Conservation (phyloP, 2,329 filamentous ascomycete species). For the Curvularia lunata region DNA sequence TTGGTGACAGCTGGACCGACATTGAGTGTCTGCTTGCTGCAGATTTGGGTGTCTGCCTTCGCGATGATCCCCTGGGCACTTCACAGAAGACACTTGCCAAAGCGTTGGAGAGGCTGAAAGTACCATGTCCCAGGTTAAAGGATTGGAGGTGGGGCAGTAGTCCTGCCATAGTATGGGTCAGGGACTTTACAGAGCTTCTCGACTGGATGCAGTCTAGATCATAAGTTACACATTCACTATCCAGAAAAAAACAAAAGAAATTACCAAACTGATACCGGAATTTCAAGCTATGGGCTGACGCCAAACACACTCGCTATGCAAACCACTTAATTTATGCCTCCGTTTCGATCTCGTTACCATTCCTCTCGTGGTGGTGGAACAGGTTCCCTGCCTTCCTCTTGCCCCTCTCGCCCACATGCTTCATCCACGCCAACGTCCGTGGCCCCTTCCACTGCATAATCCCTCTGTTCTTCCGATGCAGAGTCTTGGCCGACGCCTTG, state of each 20-base stretch:
- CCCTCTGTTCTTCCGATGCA: slow-evolving; percentile 64
- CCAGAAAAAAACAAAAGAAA: neutral
- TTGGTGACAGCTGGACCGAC: slow-evolving; percentile 58
- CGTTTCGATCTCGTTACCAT: slow-evolving; percentile 67
- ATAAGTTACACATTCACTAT: neutral
- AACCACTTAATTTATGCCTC: slow-evolving; percentile 60
- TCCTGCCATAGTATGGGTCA: slow-evolving; percentile 36
- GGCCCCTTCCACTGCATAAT: slow-evolving; percentile 75
- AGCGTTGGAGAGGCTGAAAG: slow-evolving; percentile 40
- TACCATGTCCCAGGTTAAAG: slow-evolving; percentile 32
- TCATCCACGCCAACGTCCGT: slow-evolving; percentile 63
- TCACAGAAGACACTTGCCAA: slow-evolving; percentile 45
- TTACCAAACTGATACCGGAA: neutral
- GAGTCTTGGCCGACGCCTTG: slow-evolving; percentile 36
- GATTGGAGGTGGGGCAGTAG: slow-evolving; percentile 21
- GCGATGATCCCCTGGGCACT: slow-evolving; percentile 47
- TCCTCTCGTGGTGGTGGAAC: slow-evolving; percentile 64
- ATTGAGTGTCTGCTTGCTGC: slow-evolving; percentile 54
- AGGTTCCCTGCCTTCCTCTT: slow-evolving; percentile 53
- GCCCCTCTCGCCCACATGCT: slow-evolving; percentile 63
- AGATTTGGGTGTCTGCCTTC: slow-evolving; percentile 56
- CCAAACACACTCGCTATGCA: slow-evolving; percentile 15
- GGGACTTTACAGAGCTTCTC: slow-evolving; percentile 20
- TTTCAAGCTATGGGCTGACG: neutral
- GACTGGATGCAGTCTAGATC: slow-evolving; percentile 11